A percentile compares a stretch with the other conserved stretches of the same genome.
These are phyloP conservation scores for Cantharellus cinnabarinus DNA, from an alignment of 768 basidiomycete genomes.

Conservation along the genomic window DNA sequence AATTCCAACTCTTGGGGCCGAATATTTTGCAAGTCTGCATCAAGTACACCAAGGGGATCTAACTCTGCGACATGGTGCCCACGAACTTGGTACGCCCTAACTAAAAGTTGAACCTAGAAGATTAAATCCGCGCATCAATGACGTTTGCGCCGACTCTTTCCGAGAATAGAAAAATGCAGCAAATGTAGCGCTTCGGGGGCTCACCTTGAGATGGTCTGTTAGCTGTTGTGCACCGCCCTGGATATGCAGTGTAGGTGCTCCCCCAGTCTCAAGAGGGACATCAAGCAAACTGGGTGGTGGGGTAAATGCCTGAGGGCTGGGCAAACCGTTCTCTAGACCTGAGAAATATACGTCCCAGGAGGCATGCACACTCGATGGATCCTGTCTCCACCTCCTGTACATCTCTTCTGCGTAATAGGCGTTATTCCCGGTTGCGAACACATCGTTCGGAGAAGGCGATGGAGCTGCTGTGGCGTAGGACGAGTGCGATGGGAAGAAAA, in stretches of 20 bases:
- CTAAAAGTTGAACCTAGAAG: constrained; percentile 79
- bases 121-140: not conserved
- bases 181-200: constrained; percentile 5
- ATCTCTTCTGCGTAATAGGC: constrained; percentile 90
- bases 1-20: constrained; percentile 81
- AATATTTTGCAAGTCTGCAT: constrained; percentile 62
- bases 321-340: constrained; percentile 75
- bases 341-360: constrained; percentile 93
- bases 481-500: constrained; percentile 9
- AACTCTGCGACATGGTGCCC: constrained; percentile 92
- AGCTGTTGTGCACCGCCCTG: constrained; percentile 40
- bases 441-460: constrained; percentile 55
- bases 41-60: constrained; percentile 85
- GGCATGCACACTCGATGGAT: constrained; percentile 77
- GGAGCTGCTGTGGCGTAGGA: constrained; percentile 1
- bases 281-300: constrained; percentile 52
- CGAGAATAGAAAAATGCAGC: not conserved
- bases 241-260: constrained; percentile 55
- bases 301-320: constrained; percentile 61
- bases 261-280: constrained; percentile 46
- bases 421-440: constrained; percentile 85
- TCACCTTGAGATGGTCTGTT: constrained; percentile 85
- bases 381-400: constrained; percentile 81
- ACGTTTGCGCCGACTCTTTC: not conserved
- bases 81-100: constrained; percentile 96